Evolutionary conservation across 768 basidiomycete species (phyloP).

Genomic region (Xerocomus potaroensis): DNA sequence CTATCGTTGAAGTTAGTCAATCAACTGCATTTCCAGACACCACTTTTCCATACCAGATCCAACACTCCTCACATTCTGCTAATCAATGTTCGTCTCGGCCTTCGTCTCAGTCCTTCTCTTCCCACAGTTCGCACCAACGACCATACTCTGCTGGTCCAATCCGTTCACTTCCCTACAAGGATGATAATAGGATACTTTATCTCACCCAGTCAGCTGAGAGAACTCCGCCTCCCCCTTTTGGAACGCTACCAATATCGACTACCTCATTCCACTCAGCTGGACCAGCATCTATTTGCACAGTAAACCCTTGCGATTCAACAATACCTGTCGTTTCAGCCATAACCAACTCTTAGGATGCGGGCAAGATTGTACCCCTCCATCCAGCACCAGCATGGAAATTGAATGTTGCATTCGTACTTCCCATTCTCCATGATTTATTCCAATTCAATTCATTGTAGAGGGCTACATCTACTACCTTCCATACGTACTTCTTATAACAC

Average conservation of each 20-base stretch:
- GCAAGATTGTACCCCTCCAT: constrained; percentile 2
- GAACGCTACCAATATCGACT: constrained; percentile 23
- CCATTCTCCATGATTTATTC: not conserved
- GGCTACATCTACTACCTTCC: constrained; percentile 8
- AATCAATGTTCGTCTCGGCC: constrained; percentile 6
- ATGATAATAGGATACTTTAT: constrained; percentile 6
- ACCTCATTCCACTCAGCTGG: constrained; percentile 30
- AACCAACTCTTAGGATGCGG: constrained; percentile 6
- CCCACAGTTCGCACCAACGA: constrained; percentile 10
- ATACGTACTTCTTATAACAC: constrained; percentile 17
- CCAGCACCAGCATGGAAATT: constrained; percentile 2
- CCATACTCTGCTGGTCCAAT: constrained; percentile 20
- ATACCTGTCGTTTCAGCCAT: constrained; percentile 13
- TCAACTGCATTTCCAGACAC: constrained; percentile 15
- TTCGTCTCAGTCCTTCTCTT: constrained; percentile 7
- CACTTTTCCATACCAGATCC: constrained; percentile 7
- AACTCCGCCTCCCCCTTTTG: constrained; percentile 9
- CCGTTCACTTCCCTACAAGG: constrained; percentile 13
- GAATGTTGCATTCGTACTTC: constrained; percentile 6
- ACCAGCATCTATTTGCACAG: constrained; percentile 4
- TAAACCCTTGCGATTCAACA: constrained; percentile 5
- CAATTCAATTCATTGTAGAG: constrained; percentile 12
- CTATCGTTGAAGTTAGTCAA: constrained; percentile 6
- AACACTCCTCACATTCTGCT: constrained; percentile 10
- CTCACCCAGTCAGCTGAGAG: constrained; percentile 9